phyloP scores from a whole-genome alignment of 805 yeast species.

The Wickerhamomyces xylosicus region DNA sequence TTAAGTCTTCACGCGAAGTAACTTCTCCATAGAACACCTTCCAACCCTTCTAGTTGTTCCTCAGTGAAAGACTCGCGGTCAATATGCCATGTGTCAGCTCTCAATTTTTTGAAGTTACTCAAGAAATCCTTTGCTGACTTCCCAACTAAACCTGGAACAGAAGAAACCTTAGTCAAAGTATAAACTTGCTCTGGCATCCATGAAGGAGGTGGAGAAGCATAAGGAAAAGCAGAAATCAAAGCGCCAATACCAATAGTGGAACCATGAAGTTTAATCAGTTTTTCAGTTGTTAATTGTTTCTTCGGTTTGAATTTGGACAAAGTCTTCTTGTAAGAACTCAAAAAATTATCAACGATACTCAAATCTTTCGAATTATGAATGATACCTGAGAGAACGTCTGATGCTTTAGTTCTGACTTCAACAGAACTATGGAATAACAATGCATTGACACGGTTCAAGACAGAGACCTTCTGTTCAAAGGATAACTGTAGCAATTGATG shows the following conservation, averaged over 20 bases:
- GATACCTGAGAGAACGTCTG: slow-evolving; percentile 68
- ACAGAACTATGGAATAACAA: slow-evolving; percentile 53
- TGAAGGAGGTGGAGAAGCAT: slow-evolving; percentile 77
- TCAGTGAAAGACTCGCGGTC: slow-evolving; percentile 67
- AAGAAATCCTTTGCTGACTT: slow-evolving; percentile 73
- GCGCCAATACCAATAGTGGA: slow-evolving; percentile 87
- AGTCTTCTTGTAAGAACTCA: slow-evolving; percentile 15
- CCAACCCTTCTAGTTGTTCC: slow-evolving; percentile 80
- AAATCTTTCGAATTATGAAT: slow-evolving; percentile 41
- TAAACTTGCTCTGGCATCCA: slow-evolving; percentile 79
- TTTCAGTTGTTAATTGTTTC: slow-evolving; percentile 28
- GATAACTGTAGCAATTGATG: slow-evolving; percentile 51
- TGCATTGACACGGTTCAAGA: slow-evolving; percentile 41
- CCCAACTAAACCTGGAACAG: slow-evolving; percentile 71
- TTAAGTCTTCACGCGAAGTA: slow-evolving; percentile 58
- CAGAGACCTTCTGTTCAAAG: slow-evolving; percentile 31
- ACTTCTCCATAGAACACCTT: slow-evolving; percentile 89
- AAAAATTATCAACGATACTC: slow-evolving; percentile 32
- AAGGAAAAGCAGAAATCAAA: slow-evolving; percentile 81
- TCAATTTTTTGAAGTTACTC: slow-evolving; percentile 78
- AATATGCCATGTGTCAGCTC: slow-evolving; percentile 95
- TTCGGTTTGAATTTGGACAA: slow-evolving; percentile 19
- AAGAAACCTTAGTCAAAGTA: slow-evolving; percentile 59
- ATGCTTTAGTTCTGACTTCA: slow-evolving; percentile 68
- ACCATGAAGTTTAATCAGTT: slow-evolving; percentile 55